Percentiles rank a stretch among this genome's conserved stretches.
These are phyloP conservation scores for Chlorociboria aeruginascens DNA, from an alignment of 495 filamentous ascomycete genomes.

Conservation along the genomic window DNA sequence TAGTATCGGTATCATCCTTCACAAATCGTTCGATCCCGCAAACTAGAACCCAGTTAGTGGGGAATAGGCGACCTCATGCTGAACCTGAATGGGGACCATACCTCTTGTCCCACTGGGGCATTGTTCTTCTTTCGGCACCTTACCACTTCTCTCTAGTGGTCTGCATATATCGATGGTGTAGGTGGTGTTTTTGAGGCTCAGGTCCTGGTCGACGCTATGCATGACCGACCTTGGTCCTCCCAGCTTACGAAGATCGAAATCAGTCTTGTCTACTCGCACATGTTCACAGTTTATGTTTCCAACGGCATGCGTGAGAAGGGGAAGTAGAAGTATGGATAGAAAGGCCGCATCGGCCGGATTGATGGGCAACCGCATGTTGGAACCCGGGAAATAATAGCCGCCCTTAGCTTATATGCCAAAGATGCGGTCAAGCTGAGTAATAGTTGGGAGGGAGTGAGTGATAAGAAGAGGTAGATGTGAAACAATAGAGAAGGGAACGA, in stretches of 20 bases:
- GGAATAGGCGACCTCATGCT: neutral
- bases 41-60: constrained; percentile 33
- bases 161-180: constrained; percentile 83
- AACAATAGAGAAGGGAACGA: too few relatives aligned
- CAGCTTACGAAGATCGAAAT: constrained; percentile 55
- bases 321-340: constrained; percentile 33
- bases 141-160: constrained; percentile 42
- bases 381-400: neutral
- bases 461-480: too few relatives aligned
- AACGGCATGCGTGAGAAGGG: constrained; percentile 31
- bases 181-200: constrained; percentile 50
- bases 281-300: constrained; percentile 51
- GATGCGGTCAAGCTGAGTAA: too few relatives aligned
- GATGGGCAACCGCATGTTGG: constrained; percentile 18
- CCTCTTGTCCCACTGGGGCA: constrained; percentile 52
- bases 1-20: constrained; percentile 27
- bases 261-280: constrained; percentile 40
- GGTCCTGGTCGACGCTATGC: constrained; percentile 34
- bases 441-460: too few relatives aligned
- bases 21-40: constrained; percentile 59
- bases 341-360: constrained; percentile 20
- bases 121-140: constrained; percentile 33
- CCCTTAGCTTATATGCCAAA: too few relatives aligned
- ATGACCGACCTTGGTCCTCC: constrained; percentile 67
- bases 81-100: constrained; percentile 22